These are phyloP conservation scores for Physcomitrellopsis africana DNA, from an alignment of 225 moss, liverwort and hornwort genomes.

Conservation along the genomic window DNA sequence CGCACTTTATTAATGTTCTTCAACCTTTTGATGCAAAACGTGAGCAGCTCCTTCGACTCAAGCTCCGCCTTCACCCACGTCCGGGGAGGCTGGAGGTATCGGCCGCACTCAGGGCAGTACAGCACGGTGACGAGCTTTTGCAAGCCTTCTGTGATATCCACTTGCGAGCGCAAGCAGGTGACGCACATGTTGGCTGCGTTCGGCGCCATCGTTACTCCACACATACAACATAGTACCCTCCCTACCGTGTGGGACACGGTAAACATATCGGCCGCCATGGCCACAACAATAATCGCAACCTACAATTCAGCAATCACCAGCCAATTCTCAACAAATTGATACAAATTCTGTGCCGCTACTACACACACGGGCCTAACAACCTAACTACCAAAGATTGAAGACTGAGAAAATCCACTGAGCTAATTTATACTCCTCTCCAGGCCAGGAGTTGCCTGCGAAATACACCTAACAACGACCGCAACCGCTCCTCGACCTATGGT, in stretches of 20 bases:
- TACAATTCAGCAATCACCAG: too few relatives aligned
- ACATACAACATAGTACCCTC: constrained; percentile 94
- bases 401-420: too few relatives aligned
- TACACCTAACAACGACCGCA: too few relatives aligned
- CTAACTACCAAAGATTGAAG: too few relatives aligned
- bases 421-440: too few relatives aligned
- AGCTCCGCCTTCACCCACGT: constrained; percentile 96
- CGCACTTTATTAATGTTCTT: constrained; percentile 94
- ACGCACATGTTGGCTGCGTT: constrained; percentile 99
- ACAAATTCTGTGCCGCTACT: too few relatives aligned
- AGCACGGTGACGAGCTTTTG: constrained; percentile 87
- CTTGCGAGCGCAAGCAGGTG: constrained; percentile 87
- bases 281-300: not conserved
- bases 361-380: too few relatives aligned
- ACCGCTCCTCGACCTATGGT: too few relatives aligned
- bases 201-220: constrained; percentile 87
- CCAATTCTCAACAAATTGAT: too few relatives aligned
- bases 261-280: constrained; percentile 96
- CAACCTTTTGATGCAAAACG: constrained; percentile 88
- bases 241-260: constrained; percentile 88
- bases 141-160: constrained; percentile 93
- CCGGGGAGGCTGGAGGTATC: constrained; percentile 91
- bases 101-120: constrained; percentile 89
- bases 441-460: too few relatives aligned
- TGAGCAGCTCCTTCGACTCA: constrained; percentile 96